Conservation (phyloP, 2,329 filamentous ascomycete species). For the Apiospora phragmitis region DNA sequence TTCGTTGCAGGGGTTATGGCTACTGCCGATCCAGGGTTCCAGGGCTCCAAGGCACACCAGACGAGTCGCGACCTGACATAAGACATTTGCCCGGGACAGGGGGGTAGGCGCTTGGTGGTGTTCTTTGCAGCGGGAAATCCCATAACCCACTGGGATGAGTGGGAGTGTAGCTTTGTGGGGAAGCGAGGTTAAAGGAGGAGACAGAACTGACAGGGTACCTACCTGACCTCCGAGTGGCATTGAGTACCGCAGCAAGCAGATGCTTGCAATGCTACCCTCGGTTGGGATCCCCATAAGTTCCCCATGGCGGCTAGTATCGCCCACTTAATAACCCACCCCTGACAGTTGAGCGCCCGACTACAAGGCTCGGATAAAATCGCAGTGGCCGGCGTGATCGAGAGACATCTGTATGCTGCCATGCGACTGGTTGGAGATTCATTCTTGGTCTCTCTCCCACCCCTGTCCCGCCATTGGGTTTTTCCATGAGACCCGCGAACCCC, state of each 20-base stretch:
- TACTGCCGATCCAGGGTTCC: conserved; percentile 2
- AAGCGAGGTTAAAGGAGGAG: conserved; percentile 5
- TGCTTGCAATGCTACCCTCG: conserved; percentile 5
- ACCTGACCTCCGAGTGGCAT: neutral
- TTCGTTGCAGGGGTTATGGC: neutral
- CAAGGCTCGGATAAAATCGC: conserved; percentile 9
- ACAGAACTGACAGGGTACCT: neutral
- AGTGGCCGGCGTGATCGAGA: neutral
- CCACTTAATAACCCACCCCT: neutral
- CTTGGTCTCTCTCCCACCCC: neutral
- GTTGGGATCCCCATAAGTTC: conserved; percentile 5
- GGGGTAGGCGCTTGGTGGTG: neutral
- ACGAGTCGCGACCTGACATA: conserved; percentile 11
- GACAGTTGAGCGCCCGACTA: conserved; percentile 3
- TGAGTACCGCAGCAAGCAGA: neutral
- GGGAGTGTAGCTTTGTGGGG: neutral
- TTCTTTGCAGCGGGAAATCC: conserved; percentile 7
- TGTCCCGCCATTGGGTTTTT: neutral
- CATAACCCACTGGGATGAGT: neutral
- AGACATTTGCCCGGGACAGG: conserved; percentile 7
- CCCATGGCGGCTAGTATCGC: conserved; percentile 8
- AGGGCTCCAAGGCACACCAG: neutral
- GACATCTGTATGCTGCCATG: neutral
- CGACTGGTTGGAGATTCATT: neutral
- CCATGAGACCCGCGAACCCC: neutral